Evolutionary conservation across 2,329 filamentous ascomycete genomes (phyloP).

Genomic region (Arthrobotrys sinensis): DNA sequence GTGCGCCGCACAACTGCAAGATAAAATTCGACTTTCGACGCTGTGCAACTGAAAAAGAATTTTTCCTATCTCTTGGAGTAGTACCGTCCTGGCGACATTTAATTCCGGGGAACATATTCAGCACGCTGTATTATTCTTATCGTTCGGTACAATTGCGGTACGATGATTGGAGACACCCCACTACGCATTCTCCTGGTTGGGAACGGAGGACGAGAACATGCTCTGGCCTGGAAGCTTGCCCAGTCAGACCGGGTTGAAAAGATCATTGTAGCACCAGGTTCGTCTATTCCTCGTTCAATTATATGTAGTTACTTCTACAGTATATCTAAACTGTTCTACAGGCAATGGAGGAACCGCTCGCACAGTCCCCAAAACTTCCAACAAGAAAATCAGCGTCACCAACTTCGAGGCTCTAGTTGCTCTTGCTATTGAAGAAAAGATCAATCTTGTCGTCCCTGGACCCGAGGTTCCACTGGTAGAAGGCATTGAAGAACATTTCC

Average conservation of each 20-base stretch:
- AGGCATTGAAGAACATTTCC: slow-evolving; percentile 88
- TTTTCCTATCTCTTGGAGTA: not conserved
- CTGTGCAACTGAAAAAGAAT: not conserved
- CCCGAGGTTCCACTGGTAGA: slow-evolving; percentile 95
- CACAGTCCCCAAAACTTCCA: slow-evolving; percentile 78
- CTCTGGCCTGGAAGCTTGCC: slow-evolving; percentile 92
- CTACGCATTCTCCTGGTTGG: slow-evolving; percentile 87
- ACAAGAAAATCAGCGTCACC: slow-evolving; percentile 80
- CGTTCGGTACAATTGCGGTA: not conserved
- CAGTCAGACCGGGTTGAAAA: slow-evolving; percentile 84
- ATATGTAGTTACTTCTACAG: not conserved
- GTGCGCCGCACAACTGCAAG: slow-evolving; percentile 14
- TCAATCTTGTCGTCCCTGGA: slow-evolving; percentile 90
- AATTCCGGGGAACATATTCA: not conserved
- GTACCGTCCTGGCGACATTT: slow-evolving; percentile 15
- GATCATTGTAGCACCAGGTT: slow-evolving; percentile 76
- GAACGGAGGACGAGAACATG: slow-evolving; percentile 94
- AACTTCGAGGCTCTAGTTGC: slow-evolving; percentile 84
- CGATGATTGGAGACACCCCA: slow-evolving; percentile 62
- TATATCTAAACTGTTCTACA: slow-evolving; percentile 66
- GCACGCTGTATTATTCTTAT: not conserved
- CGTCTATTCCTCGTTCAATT: not conserved
- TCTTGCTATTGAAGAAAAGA: slow-evolving; percentile 79
- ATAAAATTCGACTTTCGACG: slow-evolving; percentile 12
- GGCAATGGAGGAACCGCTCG: slow-evolving; percentile 90